A percentile compares a stretch with the other conserved stretches of the same genome.
Evolutionary conservation across 2,329 filamentous ascomycete genomes (phyloP).

Genomic region (Aspergillus spinulosporus): DNA sequence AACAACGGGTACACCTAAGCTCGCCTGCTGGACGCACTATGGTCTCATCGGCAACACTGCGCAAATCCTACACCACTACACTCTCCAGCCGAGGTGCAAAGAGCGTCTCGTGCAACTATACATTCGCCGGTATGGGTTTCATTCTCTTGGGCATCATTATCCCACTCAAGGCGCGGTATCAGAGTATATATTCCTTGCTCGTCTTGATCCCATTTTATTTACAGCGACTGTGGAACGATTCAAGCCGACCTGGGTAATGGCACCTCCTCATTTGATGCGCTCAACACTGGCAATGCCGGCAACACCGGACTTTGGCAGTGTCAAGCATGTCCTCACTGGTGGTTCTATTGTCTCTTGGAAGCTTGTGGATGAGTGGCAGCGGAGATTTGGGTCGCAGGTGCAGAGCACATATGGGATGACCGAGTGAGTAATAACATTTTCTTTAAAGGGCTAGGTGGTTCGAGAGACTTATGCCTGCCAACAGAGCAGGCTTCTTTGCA

Average conservation of each 20-base stretch:
- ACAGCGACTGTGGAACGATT: not conserved
- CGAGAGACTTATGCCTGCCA: not conserved
- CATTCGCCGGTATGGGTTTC: not conserved
- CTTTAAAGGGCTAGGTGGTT: too few relatives aligned
- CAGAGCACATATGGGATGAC: conserved; percentile 66
- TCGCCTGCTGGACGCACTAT: not conserved
- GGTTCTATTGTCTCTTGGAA: not conserved
- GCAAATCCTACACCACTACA: not conserved
- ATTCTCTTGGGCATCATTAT: not conserved
- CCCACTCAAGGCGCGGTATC: not conserved
- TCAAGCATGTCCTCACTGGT: not conserved
- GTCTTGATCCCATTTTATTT: not conserved
- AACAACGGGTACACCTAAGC: not conserved
- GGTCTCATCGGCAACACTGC: not conserved
- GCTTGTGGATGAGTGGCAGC: not conserved
- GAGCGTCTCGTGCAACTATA: not conserved
- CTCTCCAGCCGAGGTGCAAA: not conserved
- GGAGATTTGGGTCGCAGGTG: not conserved
- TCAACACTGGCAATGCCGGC: not conserved
- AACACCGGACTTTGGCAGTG: not conserved
- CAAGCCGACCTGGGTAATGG: not conserved
- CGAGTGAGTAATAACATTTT: conserved; percentile 49
- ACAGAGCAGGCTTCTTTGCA: conserved; percentile 2
- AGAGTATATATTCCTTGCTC: not conserved
- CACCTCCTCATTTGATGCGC: not conserved